Conservation (phyloP, 2,329 filamentous ascomycete species). For the Verticillium dahliae region DNA sequence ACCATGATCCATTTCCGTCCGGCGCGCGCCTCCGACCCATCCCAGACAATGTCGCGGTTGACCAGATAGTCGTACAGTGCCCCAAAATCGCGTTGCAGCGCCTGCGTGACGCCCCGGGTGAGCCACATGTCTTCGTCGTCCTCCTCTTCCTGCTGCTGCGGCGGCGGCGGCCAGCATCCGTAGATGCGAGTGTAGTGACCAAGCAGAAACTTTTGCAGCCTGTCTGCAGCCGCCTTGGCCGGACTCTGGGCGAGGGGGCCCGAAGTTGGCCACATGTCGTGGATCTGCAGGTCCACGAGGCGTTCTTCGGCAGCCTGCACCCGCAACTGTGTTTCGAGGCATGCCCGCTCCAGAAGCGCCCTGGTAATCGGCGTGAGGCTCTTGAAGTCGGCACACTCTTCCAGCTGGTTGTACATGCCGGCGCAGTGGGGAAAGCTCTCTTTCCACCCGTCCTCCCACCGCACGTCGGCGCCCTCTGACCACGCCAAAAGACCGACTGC, state of each 20-base stretch:
- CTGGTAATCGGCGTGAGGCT: conserved; percentile 54
- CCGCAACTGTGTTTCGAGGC: conserved; percentile 54
- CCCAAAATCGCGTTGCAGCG: conserved; percentile 60
- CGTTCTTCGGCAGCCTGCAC: conserved; percentile 57
- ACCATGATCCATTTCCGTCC: conserved; percentile 61
- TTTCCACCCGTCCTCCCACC: conserved; percentile 61
- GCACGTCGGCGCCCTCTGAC: conserved; percentile 55
- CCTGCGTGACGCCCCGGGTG: conserved; percentile 47
- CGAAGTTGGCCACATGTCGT: conserved; percentile 50
- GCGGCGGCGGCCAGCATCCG: conserved; percentile 54
- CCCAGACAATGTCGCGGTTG: conserved; percentile 60
- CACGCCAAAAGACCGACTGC: conserved; percentile 59
- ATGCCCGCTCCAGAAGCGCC: conserved; percentile 55
- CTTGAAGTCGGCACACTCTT: conserved; percentile 48
- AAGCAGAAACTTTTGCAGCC: conserved; percentile 54
- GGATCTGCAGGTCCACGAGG: conserved; percentile 52
- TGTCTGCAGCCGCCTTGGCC: conserved; percentile 49
- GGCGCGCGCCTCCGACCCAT: conserved; percentile 52
- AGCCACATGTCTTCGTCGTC: conserved; percentile 48
- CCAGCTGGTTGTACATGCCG: conserved; percentile 54
- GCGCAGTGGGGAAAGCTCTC: conserved; percentile 62
- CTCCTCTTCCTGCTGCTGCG: background rate
- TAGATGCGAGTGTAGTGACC: conserved; percentile 50
- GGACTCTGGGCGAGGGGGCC: conserved; percentile 25
- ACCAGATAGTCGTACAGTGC: conserved; percentile 66